Evolutionary conservation across 129 eudicot species (phyloP), one percentile per base, ranked within the genome.

Genomic region (Ambrosia trifida): DNA sequence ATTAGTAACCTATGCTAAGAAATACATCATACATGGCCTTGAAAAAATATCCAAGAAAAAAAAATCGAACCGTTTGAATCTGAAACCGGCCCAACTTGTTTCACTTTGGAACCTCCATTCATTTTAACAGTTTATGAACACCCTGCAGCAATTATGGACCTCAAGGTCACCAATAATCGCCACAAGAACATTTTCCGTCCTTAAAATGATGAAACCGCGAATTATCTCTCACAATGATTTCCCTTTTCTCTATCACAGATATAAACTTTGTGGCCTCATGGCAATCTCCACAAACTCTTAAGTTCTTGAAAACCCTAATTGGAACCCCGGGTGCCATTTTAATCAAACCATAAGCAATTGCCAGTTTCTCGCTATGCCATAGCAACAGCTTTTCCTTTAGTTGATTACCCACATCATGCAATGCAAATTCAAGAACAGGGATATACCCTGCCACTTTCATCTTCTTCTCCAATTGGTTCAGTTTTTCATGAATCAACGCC

Each of bases 341-440:
- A 19, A 92, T 74, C 60, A 92, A 68, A 54, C 98, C 96, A 81
- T 78, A 89, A 44, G 96, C 89, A 65, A 89, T 83, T 1, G 96
- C 96, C 78, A 89, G 73, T 70, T 89, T 89, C 89, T 92, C 96
- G 73, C 98, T 89, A 40, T 92, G 98, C 91, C 84, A 69, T 49
- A 86, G 60, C 66, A 92, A 71, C 43, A 86, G 81, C 77, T 85
- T 74, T 71, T 83, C 89, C 77, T 92, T 89, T 57, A 85, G 87
- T 71, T 81, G 78, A 69, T 89, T 87, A 31, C 69, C 86, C 31
- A 92, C 89, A 73, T 92, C 83, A 73, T 85, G 98, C 61, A 92
- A 85, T 13, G 82, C 83, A 67, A 65, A 89, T 45, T 86, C 96
- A 69, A 92, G 88, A 83, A 75, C 76, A 40, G 96, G 91, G 20